Base-by-base conservation (phyloP, 129 eudicot species). In the Artemisia annua region DNA sequence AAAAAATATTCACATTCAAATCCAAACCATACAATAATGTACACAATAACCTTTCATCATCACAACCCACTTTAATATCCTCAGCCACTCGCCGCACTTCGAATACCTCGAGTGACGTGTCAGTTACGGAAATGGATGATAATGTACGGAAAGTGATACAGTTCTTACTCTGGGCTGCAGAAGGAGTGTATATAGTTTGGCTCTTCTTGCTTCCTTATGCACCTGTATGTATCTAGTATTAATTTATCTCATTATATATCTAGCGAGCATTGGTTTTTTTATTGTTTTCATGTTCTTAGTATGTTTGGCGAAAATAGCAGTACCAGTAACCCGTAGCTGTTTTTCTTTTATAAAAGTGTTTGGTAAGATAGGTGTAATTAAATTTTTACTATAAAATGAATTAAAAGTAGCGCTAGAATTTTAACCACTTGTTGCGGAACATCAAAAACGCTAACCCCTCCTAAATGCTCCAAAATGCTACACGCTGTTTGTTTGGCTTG, bases 171-270 rank as follows among this genome's bases (percentile, higher is more conserved):
- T 94, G 97, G 97, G 60, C 78, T 12, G 87, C 89, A 0, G 98
- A 94, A 70, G 97, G 79, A 53, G 75, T 86, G 12, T 94, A 94
- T 77, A 76, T 94, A 26, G 12, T 85, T 52, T 94, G 97, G 98
- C 96, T 94, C 46, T 94, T 94, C 81, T 83, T 94, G 74, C 98
- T 94, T 81, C 97, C 98, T 11, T 94, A 83, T 85, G 98, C 98
- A 44, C 98, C 98, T 72, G 98, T 94, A 75, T 67, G 86, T 72
- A 15, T 65, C n/a, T 48, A 1, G 3, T 28, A 3, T 28, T 28
- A 28, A 10, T 3, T 68, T 15, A 22, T 58, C 35, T 63, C 44
- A 32, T 5, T 12, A 48, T 52, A 8, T 57, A 16, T 57, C 9
- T 30, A 3, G 35, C 6, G 35, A 30, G 6, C 35, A 30, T 30